Base-by-base conservation (phyloP, 768 basidiomycete species). In the Holtermanniella nyarrowii region DNA sequence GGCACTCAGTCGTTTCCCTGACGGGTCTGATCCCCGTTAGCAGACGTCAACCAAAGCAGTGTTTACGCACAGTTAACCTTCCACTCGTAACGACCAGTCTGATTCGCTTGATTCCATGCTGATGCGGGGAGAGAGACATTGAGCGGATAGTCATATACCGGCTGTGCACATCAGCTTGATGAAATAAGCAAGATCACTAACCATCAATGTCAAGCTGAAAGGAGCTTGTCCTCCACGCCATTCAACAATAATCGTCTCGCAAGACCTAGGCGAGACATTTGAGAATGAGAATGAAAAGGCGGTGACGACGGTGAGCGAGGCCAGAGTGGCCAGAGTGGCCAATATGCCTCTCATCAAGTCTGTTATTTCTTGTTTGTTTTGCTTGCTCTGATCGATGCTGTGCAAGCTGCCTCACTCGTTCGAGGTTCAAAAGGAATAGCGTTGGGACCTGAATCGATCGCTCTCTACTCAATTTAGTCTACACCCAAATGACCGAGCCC, bases 131-230 rank as follows among this genome's bases (percentile, higher is more conserved):
- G 43, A 3, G 58, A 51, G 1, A 63, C 44, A 27, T 63, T 63
- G 12, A 49, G 12, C 4, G 65, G 65, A 45, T 66, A 66, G 31
- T 66, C 65, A 45, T 54, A 66, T 5, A 59, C 60, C 4, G 65
- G 65, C 65, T 66, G 22, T 18, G 37, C 10, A 14, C 26, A 16
- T 48, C 24, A 24, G 24, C 20, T 11, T 26, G 43, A 11, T 11
- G 43, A 44, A 44, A 14, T 12, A 21, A 21, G 43, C 12, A 21
- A 21, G 12, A 11, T 13, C 12, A 56, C 62, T 46, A 42, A 66
- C 64, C 46, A 66, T 48, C 14, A 66, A 52, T 16, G 52, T 52
- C 46, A 66, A 37, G 39, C 46, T 52, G 54, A 60, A 66, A 10
- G 64, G 64, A n/a, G 59, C 48, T 42, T 25, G 31, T 14, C 64